phyloP scores from a whole-genome alignment of 257 asterid genomes.

The Primulina eburnea region DNA sequence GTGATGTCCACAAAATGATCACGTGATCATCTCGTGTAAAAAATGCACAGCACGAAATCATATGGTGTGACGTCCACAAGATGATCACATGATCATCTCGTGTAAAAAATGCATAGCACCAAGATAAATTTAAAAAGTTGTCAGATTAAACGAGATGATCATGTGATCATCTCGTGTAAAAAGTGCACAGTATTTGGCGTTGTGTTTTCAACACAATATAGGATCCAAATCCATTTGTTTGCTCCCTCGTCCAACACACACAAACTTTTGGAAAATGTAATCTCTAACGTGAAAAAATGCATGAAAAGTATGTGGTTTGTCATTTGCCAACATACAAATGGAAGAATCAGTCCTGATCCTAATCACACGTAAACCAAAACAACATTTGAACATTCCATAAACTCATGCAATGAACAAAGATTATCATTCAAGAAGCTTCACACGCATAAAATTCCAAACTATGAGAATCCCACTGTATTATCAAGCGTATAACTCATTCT shows the following conservation, averaged over 20 bases:
- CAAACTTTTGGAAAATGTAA: constrained; percentile 27
- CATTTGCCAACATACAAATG: neutral
- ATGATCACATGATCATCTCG: too few species aligned
- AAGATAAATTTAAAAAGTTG: too few species aligned
- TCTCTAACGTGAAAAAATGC: neutral
- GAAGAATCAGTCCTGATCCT: neutral
- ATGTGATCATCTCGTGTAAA: too few species aligned
- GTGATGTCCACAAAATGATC: too few species aligned
- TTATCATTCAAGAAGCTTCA: neutral
- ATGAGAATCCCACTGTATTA: constrained; percentile 5
- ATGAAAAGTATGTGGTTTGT: neutral
- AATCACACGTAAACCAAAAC: neutral
- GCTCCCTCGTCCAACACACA: constrained; percentile 22
- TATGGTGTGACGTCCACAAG: too few species aligned
- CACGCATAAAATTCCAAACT: neutral
- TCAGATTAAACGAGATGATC: too few species aligned
- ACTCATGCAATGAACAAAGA: neutral
- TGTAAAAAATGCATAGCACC: too few species aligned
- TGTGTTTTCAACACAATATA: too few species aligned
- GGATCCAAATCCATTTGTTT: too few species aligned
- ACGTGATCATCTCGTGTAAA: too few species aligned
- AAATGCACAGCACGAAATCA: too few species aligned
- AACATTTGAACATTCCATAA: neutral
- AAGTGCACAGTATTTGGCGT: too few species aligned
- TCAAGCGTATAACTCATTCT: constrained; percentile 25